Evolutionary conservation across 2,329 filamentous ascomycete genomes (phyloP).

Genomic region (Clarireedia hainanense): DNA sequence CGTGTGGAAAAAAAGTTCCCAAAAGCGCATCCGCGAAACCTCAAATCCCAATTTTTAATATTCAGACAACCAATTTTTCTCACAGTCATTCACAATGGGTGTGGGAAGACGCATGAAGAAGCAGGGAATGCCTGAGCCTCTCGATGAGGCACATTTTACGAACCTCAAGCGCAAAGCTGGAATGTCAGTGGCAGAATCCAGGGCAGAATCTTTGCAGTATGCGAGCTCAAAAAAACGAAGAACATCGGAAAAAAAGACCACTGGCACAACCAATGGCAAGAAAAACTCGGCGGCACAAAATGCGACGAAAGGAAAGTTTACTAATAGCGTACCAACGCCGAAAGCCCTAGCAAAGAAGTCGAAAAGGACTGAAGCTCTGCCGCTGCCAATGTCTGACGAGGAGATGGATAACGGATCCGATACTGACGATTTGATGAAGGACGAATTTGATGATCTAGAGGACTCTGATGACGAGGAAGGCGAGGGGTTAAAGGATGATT

Average conservation of each 20-base stretch:
- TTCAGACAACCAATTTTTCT: not conserved
- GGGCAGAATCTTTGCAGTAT: slow-evolving; percentile 38
- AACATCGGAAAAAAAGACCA: slow-evolving; percentile 32
- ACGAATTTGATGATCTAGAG: slow-evolving; percentile 33
- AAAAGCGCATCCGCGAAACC: slow-evolving; percentile 6
- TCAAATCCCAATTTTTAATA: slow-evolving; percentile 9
- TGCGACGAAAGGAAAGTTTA: slow-evolving; percentile 29
- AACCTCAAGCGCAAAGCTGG: slow-evolving; percentile 80
- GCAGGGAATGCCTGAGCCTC: slow-evolving; percentile 75
- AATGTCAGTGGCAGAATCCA: slow-evolving; percentile 51
- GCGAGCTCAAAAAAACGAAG: slow-evolving; percentile 54
- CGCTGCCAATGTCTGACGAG: slow-evolving; percentile 34
- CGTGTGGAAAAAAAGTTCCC: slow-evolving; percentile 15
- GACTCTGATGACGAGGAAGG: slow-evolving; percentile 28
- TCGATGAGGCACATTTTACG: slow-evolving; percentile 72
- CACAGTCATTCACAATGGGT: slow-evolving; percentile 57
- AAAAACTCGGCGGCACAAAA: slow-evolving; percentile 26
- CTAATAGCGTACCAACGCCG: slow-evolving; percentile 30
- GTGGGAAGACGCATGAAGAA: slow-evolving; percentile 90
- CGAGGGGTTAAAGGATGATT: slow-evolving; percentile 45
- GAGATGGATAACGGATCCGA: slow-evolving; percentile 35
- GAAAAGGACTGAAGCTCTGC: slow-evolving; percentile 35
- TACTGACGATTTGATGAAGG: slow-evolving; percentile 39
- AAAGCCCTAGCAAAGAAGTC: slow-evolving; percentile 31
- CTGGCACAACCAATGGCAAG: slow-evolving; percentile 17